Evolutionary conservation across 345 rosid genomes (phyloP), one percentile per base, ranked within the genome.

Genomic region (Brassica rapa): DNA sequence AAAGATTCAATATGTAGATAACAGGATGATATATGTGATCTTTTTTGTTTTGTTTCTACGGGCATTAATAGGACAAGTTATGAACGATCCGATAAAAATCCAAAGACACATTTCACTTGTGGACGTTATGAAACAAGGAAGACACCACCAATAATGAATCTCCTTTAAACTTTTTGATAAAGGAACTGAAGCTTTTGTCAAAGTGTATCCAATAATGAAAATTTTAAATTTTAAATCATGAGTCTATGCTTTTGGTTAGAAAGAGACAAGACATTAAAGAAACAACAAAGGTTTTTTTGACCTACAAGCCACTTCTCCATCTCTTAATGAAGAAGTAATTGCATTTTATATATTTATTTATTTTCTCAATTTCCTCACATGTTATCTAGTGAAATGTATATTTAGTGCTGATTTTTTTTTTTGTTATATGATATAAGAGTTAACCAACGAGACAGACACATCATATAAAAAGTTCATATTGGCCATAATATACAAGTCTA

Each of bases 251-350:
- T 80, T 80, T 74, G 79, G 30, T 74, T 68, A 62, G 74, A 74
- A 74, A 80, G 71, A 6, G 75, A 74, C 79, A 80, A 74, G 51
- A 62, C 79, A 41, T 2, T 53, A 68, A 80, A 80, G 51, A 73
- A 49, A 25, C 70, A 74, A 30, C 66, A 35, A 80, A 74, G 61
- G 65, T 60, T 39, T 74, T 46, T 70, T 80, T 62, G 79, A 80
- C 78, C 75, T 53, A 80, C 69, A 39, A 59, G 41, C 82, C 66
- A 68, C 39, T 79, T 35, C 59, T 39, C 82, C 79, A 74, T 80
- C 75, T 73, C 82, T 80, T 80, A 80, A 74, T 55, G 71, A 74
- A 63, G 75, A 80, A 80, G 82, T 62, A 80, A 80, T 73, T 62
- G 78, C 32, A 5, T 19, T 4, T 27, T 29, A 66, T 21, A 16